phyloP scores from a whole-genome alignment of 306 rosid genomes.

The Quercus suber region DNA sequence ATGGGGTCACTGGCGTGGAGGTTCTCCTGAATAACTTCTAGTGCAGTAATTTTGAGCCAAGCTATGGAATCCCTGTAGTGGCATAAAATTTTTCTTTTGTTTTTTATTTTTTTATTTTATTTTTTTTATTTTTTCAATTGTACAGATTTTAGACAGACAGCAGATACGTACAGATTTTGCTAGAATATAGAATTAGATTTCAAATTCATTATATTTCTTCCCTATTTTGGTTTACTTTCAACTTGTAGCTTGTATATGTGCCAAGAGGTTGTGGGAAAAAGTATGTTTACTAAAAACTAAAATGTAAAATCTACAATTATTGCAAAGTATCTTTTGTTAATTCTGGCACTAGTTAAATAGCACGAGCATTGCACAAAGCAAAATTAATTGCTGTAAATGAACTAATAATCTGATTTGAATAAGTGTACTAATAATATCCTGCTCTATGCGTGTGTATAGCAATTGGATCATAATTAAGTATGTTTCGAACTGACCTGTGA shows the following conservation, averaged over 20 bases:
- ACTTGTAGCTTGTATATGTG: neutral
- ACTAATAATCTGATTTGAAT: too few relatives aligned
- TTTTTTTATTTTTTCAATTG: neutral
- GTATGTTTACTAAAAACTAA: neutral
- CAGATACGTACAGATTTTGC: neutral
- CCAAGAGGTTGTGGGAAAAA: neutral
- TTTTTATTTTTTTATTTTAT: neutral
- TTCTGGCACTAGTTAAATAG: neutral
- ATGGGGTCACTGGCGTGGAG: constrained; percentile 36
- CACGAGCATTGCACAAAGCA: too few relatives aligned
- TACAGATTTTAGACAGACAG: neutral
- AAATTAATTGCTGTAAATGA: too few relatives aligned
- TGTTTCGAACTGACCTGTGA: too few relatives aligned
- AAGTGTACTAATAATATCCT: too few relatives aligned
- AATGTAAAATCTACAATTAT: neutral
- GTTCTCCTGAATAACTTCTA: constrained; percentile 9
- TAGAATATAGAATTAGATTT: neutral
- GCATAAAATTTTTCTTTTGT: neutral
- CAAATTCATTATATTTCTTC: neutral
- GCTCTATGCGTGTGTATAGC: too few relatives aligned
- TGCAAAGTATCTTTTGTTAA: neutral
- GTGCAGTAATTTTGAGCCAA: neutral
- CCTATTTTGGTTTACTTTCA: neutral
- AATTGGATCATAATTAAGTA: too few relatives aligned
- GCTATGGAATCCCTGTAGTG: neutral